phyloP scores from a whole-genome alignment of 1,139 yeast species.

The Suhomyces wounanorum region DNA sequence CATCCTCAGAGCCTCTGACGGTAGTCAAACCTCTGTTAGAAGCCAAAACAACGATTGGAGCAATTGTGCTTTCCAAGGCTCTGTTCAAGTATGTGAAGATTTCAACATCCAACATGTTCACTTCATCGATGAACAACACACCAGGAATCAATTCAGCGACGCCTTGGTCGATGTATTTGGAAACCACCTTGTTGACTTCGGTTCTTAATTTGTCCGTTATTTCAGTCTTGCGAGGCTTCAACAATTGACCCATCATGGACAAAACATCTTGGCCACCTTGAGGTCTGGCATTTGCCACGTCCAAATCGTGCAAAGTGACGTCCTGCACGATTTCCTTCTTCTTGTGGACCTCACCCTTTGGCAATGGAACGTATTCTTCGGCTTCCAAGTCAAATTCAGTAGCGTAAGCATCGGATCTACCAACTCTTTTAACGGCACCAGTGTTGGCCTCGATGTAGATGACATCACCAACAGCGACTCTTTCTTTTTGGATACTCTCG shows the following conservation, averaged over 20 bases:
- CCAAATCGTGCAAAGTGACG: conserved; percentile 93
- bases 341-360: conserved; percentile 98
- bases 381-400: conserved; percentile 98
- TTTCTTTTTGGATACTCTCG: conserved; percentile 93
- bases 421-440: conserved; percentile 96
- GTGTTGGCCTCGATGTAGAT: conserved; percentile 96
- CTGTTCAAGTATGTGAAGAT: conserved; percentile 91
- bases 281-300: conserved; percentile 94
- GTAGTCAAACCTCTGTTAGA: conserved; percentile 93
- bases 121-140: conserved; percentile 95
- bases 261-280: conserved; percentile 99
- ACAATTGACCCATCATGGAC: conserved; percentile 97
- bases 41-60: conserved; percentile 93
- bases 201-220: conserved; percentile 92
- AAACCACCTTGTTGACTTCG: conserved; percentile 94
- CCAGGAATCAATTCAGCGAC: conserved; percentile 98
- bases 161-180: conserved; percentile 95
- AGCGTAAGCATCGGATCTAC: conserved; percentile 97
- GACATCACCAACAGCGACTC: conserved; percentile 94
- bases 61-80: conserved; percentile 88
- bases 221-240: conserved; percentile 97
- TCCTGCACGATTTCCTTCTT: conserved; percentile 98
- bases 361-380: conserved; percentile 97
- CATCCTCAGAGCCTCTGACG: conserved; percentile 84
- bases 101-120: conserved; percentile 95